Conservation (phyloP, 177 flowering plant species). For the Vitis hybrid region DNA sequence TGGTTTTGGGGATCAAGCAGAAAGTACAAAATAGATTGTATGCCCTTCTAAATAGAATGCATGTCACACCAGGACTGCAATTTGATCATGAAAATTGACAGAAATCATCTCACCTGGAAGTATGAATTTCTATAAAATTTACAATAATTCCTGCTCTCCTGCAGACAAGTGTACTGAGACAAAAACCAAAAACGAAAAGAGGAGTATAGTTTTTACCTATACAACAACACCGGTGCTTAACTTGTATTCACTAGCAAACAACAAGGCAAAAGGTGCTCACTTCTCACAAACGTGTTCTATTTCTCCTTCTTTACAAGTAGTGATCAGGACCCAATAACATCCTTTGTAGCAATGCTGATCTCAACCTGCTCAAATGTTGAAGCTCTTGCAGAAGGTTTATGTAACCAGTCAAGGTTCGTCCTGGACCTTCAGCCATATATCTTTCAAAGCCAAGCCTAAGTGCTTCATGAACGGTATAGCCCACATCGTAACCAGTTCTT, state of each 20-base stretch:
- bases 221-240: neutral
- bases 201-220: too few species aligned
- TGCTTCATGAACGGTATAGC: conserved; percentile 7
- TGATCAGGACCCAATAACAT: conserved; percentile 4
- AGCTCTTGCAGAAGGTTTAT: conserved; percentile 26
- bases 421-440: conserved; percentile 21
- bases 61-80: too few species aligned
- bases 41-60: too few species aligned
- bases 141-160: too few species aligned
- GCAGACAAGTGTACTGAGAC: too few species aligned
- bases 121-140: too few species aligned
- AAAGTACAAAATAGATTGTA: too few species aligned
- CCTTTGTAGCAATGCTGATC: conserved; percentile 11
- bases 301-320: neutral
- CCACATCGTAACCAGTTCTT: conserved; percentile 17
- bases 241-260: neutral
- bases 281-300: neutral
- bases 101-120: too few species aligned
- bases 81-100: too few species aligned
- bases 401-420: conserved; percentile 15
- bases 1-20: too few species aligned
- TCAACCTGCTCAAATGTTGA: conserved; percentile 16
- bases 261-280: neutral
- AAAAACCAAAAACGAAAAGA: too few species aligned
- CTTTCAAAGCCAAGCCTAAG: conserved; percentile 23